Conservation (phyloP, 1,139 yeast species). For the Candida mesenterica region DNA sequence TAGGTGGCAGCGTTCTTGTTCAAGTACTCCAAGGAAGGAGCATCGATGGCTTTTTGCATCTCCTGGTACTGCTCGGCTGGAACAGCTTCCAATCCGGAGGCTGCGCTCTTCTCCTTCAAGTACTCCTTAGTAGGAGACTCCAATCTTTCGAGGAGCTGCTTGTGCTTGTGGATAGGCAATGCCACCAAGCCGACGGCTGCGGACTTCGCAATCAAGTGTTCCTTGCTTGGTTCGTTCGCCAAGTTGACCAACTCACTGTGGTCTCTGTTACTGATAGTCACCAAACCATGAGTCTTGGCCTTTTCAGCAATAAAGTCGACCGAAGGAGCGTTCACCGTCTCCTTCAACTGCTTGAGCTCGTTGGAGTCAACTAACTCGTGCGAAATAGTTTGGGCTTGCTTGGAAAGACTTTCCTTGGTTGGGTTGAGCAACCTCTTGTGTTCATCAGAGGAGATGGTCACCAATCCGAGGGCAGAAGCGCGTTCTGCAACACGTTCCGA, state of each 20-base stretch:
- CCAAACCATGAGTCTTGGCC: constrained; percentile 18
- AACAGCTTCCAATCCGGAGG: constrained; percentile 7
- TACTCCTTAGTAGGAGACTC: constrained; percentile 15
- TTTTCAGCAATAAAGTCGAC: constrained; percentile 15
- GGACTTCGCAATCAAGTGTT: constrained; percentile 35
- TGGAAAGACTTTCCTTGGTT: constrained; percentile 7
- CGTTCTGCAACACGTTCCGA: constrained; percentile 13
- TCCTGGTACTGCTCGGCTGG: constrained; percentile 10
- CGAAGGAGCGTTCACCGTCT: constrained; percentile 10
- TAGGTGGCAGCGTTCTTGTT: constrained; percentile 7
- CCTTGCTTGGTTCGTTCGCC: constrained; percentile 34
- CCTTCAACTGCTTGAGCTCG: constrained; percentile 8
- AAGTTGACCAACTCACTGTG: constrained; percentile 22
- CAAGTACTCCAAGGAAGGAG: constrained; percentile 28
- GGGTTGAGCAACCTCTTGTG: constrained; percentile 17
- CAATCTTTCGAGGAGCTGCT: constrained; percentile 10
- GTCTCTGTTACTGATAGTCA: constrained; percentile 13
- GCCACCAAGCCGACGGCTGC: constrained; percentile 20
- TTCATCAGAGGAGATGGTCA: constrained; percentile 16
- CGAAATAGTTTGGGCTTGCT: constrained; percentile 9
- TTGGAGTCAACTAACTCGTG: constrained; percentile 11
- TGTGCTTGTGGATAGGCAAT: constrained; percentile 15
- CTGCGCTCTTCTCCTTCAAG: constrained; percentile 12
- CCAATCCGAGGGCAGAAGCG: constrained; percentile 9
- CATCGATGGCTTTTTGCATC: constrained; percentile 12